Evolutionary conservation across 768 basidiomycete species (phyloP).

Genomic region (Suillus occidentalis): DNA sequence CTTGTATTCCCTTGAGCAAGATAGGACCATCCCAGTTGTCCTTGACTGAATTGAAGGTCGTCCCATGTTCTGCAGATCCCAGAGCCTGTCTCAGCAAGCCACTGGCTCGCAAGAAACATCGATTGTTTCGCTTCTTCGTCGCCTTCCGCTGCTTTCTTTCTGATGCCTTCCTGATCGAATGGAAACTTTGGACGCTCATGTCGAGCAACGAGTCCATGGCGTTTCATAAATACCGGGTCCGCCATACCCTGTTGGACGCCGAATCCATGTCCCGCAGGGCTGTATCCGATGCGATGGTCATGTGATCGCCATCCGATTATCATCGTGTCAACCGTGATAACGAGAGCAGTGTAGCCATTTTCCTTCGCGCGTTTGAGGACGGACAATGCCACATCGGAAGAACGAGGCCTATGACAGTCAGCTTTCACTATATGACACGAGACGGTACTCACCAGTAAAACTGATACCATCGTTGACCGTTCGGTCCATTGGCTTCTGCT

Average conservation of each 20-base stretch:
- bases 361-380: conserved; percentile 43
- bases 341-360: conserved; percentile 41
- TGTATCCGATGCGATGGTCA: conserved; percentile 41
- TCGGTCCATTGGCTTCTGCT: conserved; percentile 42
- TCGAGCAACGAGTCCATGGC: conserved; percentile 29
- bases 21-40: conserved; percentile 51
- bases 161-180: conserved; percentile 32
- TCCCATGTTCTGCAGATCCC: conserved; percentile 47
- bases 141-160: conserved; percentile 25
- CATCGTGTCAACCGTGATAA: conserved; percentile 48
- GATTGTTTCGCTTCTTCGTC: conserved; percentile 31
- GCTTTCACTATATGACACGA: background rate
- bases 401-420: conserved; percentile 34
- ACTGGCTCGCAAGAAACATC: conserved; percentile 36
- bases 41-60: conserved; percentile 42
- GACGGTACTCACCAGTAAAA: conserved; percentile 40
- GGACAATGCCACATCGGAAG: conserved; percentile 38
- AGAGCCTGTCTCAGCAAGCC: conserved; percentile 38
- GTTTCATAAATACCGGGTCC: conserved; percentile 49
- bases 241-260: conserved; percentile 42
- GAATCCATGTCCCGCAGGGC: conserved; percentile 36
- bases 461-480: conserved; percentile 49
- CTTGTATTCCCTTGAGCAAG: conserved; percentile 47
- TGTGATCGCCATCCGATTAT: conserved; percentile 45
- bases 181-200: conserved; percentile 35